Evolutionary conservation across 257 asterid species (phyloP), one percentile per base, ranked within the genome.

Genomic region (Solanum infundibuliforme): DNA sequence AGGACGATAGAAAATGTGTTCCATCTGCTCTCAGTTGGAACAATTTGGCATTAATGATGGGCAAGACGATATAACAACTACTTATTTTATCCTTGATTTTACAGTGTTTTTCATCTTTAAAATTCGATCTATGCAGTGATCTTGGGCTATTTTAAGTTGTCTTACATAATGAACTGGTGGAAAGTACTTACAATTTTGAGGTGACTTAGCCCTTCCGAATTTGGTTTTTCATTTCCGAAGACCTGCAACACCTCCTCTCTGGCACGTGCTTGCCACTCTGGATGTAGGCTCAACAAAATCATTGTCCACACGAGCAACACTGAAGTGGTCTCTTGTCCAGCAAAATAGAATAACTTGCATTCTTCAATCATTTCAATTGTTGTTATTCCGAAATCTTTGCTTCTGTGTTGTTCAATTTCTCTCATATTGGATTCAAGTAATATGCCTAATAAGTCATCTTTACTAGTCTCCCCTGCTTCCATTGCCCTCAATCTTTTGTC

Each of bases 241-340:
- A 89, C 83, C 31, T 81, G 87, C 81, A 89, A 76, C 5, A 89
- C 89, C 87, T 92, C 94, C 46, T 91, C 90, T 58, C 92, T 86
- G 16, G 92, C 93, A 5, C 87, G 39, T 1, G 21, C 72, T 79
- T 92, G 97, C 94, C 93, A 94, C 84, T 79, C 85, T 5, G 32
- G 66, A 79, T 79, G 66, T 55, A 32, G 12, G 27, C 85, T 4
- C n/a, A 94, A 71, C 21, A 92, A 84, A 88, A 94, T 73, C 91
- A 94, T 13, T 12, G 96, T 88, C 96, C 98, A 94, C 0, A 90
- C 90, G 18, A 94, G 93, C 86, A 93, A 83, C 14, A 79, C 71
- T 0, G 95, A 91, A 8, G 95, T 91, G 7, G 94, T 94, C 58
- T 94, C 98, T 79, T 94, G 95, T 3, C 95, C 93, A 7, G 93